Percentiles rank a stretch among this genome's conserved stretches.
Evolutionary conservation across 768 basidiomycete species (phyloP).

Genomic region (Baorangia bicolor): DNA sequence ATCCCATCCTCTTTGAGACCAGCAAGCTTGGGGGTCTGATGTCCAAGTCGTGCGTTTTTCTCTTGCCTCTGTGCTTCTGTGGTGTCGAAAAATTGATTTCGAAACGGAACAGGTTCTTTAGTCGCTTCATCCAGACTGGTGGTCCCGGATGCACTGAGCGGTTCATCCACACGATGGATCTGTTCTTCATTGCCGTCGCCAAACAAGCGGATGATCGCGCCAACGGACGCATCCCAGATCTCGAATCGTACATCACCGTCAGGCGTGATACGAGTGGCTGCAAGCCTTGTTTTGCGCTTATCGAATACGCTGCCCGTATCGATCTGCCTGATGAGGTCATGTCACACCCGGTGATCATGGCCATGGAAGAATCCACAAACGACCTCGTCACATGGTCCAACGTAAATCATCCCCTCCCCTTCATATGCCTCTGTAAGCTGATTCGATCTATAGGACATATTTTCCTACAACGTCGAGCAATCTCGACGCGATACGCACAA

Average conservation of each 20-base stretch:
- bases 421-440: not conserved
- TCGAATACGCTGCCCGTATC: slow-evolving; percentile 53
- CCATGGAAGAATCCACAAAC: slow-evolving; percentile 47
- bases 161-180: slow-evolving; percentile 41
- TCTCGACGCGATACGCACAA: slow-evolving; percentile 68
- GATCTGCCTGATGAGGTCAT: slow-evolving; percentile 55
- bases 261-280: slow-evolving; percentile 55
- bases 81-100: not conserved
- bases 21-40: slow-evolving; percentile 30
- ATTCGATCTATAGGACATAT: slow-evolving; percentile 53
- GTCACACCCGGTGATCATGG: slow-evolving; percentile 47
- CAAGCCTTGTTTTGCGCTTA: slow-evolving; percentile 49
- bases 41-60: slow-evolving; percentile 34
- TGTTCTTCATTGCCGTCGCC: slow-evolving; percentile 43
- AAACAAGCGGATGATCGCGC: slow-evolving; percentile 45
- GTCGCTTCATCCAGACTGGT: slow-evolving; percentile 37
- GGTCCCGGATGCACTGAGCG: slow-evolving; percentile 41
- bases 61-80: not conserved
- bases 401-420: slow-evolving; percentile 17
- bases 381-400: slow-evolving; percentile 54
- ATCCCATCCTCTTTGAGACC: slow-evolving; percentile 28
- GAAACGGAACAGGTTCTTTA: slow-evolving; percentile 34
- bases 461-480: slow-evolving; percentile 76
- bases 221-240: slow-evolving; percentile 37
- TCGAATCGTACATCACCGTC: slow-evolving; percentile 53